Evolutionary conservation across 2,329 filamentous ascomycete species (phyloP).

Genomic region (Colletotrichum australisinense): DNA sequence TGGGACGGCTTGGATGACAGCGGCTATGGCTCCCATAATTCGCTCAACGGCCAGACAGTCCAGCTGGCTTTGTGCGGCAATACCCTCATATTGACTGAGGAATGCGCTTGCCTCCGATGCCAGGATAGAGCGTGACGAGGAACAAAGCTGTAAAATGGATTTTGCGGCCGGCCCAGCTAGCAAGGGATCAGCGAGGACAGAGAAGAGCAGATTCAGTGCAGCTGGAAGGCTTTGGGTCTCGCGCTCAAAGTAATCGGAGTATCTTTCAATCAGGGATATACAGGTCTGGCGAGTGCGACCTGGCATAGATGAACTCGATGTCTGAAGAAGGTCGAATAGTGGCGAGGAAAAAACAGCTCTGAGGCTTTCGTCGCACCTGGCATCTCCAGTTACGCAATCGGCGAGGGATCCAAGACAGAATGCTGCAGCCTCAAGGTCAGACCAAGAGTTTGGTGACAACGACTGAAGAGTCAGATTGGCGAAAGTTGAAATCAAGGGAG

Average conservation of each 20-base stretch:
- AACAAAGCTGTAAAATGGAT: slow-evolving; percentile 80
- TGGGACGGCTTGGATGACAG: slow-evolving; percentile 78
- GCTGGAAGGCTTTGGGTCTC: slow-evolving; percentile 75
- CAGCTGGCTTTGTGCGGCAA: slow-evolving; percentile 68
- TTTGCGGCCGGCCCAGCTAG: slow-evolving; percentile 78
- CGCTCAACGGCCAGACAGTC: slow-evolving; percentile 79
- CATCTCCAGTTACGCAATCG: slow-evolving; percentile 71
- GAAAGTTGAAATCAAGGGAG: slow-evolving; percentile 67
- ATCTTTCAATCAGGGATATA: slow-evolving; percentile 76
- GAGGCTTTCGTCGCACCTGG: slow-evolving; percentile 69
- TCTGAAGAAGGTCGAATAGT: slow-evolving; percentile 65
- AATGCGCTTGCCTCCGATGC: slow-evolving; percentile 76
- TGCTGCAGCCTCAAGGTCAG: slow-evolving; percentile 69
- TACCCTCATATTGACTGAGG: slow-evolving; percentile 75
- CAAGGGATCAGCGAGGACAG: slow-evolving; percentile 70
- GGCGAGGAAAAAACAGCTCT: slow-evolving; percentile 70
- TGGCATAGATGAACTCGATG: slow-evolving; percentile 65
- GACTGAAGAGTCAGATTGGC: slow-evolving; percentile 64
- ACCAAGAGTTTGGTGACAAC: slow-evolving; percentile 62
- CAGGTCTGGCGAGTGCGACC: slow-evolving; percentile 74
- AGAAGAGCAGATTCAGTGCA: slow-evolving; percentile 80
- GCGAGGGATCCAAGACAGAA: slow-evolving; percentile 75
- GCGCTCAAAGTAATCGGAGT: slow-evolving; percentile 81
- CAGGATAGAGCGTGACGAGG: slow-evolving; percentile 78
- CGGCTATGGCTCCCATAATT: slow-evolving; percentile 79